Base-by-base conservation (phyloP, 2,329 filamentous ascomycete species). In the Aspergillus sp. region DNA sequence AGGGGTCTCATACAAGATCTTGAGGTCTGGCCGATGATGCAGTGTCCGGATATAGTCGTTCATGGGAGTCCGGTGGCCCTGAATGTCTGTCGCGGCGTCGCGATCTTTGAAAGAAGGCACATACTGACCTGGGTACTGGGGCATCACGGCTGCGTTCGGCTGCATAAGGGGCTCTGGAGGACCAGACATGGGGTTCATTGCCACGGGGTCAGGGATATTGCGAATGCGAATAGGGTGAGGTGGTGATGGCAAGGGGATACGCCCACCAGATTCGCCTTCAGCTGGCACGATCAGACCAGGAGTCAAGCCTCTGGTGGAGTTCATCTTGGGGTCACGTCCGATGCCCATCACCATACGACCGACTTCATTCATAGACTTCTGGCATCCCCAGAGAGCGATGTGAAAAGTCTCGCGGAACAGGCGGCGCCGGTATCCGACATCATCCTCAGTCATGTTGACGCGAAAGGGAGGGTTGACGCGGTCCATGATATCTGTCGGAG, bases 401-500 rank as follows among this genome's bases (percentile, higher is more conserved):
- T 61, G 16, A 24, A 65, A 68, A 0, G 9, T 12, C 6, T 51
- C 14, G 14, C 63, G 59, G 49, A 68, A 66, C n/a, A 51, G n/a
- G 11, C 52, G 36, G 11, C 64, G 59, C 6, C 65, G 65, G 12
- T 39, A 16, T 20, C 60, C 42, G n/a, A 67, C 57, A 14, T 54
- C 54, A 2, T 54, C 20, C 2, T 47, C 31, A 10, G 54, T 55
- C 1, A 65, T 49, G 12, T 24, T 26, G 4, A 1, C 4, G 16
- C 55, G 52, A 47, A 61, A 61, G 10, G 49, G 46, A 4, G 64
- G 65, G 46, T 65, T 61, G 26, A 70, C 58, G 3, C 69, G 63
- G 50, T 67, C 65, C 11, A 69, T 58, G 42, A 71, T 70, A 24
- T 71, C 69, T 12, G 60, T 10, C 4, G 52, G 39, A 4, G 56